Evolutionary conservation across 2,329 filamentous ascomycete species (phyloP).

Genomic region (Lecanicillium sp.): DNA sequence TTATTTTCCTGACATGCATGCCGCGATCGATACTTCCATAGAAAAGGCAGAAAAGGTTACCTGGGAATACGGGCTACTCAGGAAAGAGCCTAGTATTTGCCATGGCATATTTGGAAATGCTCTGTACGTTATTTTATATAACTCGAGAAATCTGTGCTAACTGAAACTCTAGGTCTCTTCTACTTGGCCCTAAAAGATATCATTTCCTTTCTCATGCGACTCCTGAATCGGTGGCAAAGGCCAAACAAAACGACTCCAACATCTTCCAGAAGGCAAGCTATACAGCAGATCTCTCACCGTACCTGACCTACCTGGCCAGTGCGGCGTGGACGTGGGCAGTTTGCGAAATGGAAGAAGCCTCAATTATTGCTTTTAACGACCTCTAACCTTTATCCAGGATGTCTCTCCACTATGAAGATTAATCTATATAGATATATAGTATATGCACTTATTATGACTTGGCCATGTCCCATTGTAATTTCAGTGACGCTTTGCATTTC

Average conservation of each 20-base stretch:
- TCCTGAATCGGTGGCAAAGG: constrained; percentile 43
- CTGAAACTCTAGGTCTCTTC: constrained; percentile 19
- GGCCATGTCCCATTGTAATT: no score
- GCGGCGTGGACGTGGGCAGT: constrained; percentile 30
- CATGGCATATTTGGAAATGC: constrained; percentile 54
- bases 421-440: no score
- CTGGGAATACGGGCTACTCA: constrained; percentile 45
- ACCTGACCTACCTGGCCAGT: constrained; percentile 26
- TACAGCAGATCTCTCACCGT: constrained; percentile 18
- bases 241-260: constrained; percentile 18
- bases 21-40: constrained; percentile 42
- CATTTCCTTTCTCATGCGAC: constrained; percentile 53
- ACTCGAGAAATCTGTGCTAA: not conserved
- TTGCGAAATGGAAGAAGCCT: constrained; percentile 21
- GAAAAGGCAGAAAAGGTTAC: constrained; percentile 39
- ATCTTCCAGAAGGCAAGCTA: constrained; percentile 31
- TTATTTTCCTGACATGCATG: constrained; percentile 41
- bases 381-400: no score
- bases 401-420: no score
- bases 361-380: constrained; percentile 28
- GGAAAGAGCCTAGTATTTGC: constrained; percentile 52
- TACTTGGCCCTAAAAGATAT: constrained; percentile 28
- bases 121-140: constrained; percentile 29
- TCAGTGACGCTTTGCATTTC: no score
- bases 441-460: no score